Base-by-base conservation (phyloP, 345 rosid genomes). In the Hevea brasiliensis region DNA sequence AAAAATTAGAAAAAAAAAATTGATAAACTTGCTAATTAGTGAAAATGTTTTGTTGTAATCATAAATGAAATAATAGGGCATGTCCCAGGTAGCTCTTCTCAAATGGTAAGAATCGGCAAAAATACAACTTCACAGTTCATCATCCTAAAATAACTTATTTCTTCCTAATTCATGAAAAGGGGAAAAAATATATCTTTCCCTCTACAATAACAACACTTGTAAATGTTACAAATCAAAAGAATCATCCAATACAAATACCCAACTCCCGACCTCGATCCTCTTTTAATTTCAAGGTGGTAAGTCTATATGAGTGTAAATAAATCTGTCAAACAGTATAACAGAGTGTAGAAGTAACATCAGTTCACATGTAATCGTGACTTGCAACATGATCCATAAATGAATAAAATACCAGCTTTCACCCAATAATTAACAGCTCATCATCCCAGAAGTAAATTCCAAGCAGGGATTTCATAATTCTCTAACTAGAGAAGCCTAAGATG, bases 401-500 rank as follows among this genome's bases (percentile, higher is more conserved):
- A 40, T 48, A 42, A 15, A 17, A 75, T 21, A 54, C 57, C 74
- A 60, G 59, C 57, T 72, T 72, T 53, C 21, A 44, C 65, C 56
- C 44, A 57, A 63, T 60, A 74, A 65, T 45, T 53, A 67, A 64
- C 73, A 70, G 50, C 58, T 65, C 73, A 59, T 50, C 74, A 41
- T 73, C 59, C 24, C 53, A 24, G 50, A 5, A 14, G 70, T 55
- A 53, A 32, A 58, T 12, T 72, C 55, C 71, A 65, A 29, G 3
- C 24, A 41, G 59, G 69, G 45, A 42, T 45, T 59, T 12, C 29
- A 50, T 29, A 56, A 59, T 58, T 65, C 64, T 72, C 47, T 74
- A 73, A 66, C 83, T 89, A 94, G 53, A 94, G 90, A 84, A 92
- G 89, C 83, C 95, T 90, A 56, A 94, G 88, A 81, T 94, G 97